Evolutionary conservation across 495 filamentous ascomycete species (phyloP).

Genomic region (Xylaria acuta): DNA sequence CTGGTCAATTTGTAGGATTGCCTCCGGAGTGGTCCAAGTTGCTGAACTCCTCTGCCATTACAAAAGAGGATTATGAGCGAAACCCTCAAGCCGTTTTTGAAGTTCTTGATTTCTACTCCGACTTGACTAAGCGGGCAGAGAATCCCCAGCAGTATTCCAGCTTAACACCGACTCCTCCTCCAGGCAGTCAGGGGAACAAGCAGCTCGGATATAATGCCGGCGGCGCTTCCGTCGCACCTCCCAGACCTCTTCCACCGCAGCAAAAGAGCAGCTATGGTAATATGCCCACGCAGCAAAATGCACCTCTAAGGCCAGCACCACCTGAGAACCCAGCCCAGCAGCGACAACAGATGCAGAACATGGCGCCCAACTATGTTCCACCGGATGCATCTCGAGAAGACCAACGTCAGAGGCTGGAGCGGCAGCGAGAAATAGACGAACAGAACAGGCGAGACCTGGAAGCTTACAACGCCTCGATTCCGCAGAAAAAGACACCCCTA

Average conservation of each 20-base stretch:
- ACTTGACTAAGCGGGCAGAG: slow-evolving; percentile 86
- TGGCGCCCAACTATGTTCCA: slow-evolving; percentile 58
- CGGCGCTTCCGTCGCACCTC: slow-evolving; percentile 77
- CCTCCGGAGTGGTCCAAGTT: slow-evolving; percentile 97
- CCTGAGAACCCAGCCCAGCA: slow-evolving; percentile 49
- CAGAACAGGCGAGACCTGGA: slow-evolving; percentile 75
- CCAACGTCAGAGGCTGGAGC: slow-evolving; percentile 53
- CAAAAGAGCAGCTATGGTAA: slow-evolving; percentile 49
- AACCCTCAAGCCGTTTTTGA: slow-evolving; percentile 99
- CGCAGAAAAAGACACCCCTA: slow-evolving; percentile 73
- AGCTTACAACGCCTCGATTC: slow-evolving; percentile 85
- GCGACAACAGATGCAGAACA: slow-evolving; percentile 52
- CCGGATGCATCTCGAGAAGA: slow-evolving; percentile 63
- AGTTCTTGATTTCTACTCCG: slow-evolving; percentile 95
- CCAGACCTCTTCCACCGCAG: slow-evolving; percentile 72
- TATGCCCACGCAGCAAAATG: slow-evolving; percentile 33
- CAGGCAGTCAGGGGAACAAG: slow-evolving; percentile 64
- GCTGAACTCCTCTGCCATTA: slow-evolving; percentile 92
- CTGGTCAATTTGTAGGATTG: slow-evolving; percentile 89
- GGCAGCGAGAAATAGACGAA: slow-evolving; percentile 70
- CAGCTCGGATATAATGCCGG: slow-evolving; percentile 67
- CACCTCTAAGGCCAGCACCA: slow-evolving; percentile 48
- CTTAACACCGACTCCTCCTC: slow-evolving; percentile 70
- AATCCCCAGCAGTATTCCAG: slow-evolving; percentile 79
- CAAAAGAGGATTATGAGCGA: slow-evolving; percentile 95